phyloP scores from a whole-genome alignment of 169 alveolate genomes.

The Plasmodium yoelii region DNA sequence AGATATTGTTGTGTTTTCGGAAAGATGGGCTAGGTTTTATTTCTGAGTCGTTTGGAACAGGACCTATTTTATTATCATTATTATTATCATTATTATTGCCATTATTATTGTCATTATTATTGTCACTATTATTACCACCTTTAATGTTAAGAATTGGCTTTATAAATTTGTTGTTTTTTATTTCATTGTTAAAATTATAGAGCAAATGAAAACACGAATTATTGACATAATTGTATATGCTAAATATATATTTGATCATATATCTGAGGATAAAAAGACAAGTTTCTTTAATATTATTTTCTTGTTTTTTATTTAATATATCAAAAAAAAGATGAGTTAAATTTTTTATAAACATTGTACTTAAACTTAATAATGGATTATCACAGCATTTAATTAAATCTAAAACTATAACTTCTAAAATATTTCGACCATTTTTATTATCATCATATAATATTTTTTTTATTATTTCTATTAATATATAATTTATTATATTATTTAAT shows the following conservation, averaged over 20 bases:
- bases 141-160: constrained; percentile 30
- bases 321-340: constrained; percentile 37
- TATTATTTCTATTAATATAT: constrained; percentile 61
- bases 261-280: constrained; percentile 40
- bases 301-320: constrained; percentile 52
- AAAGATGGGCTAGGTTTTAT: neutral
- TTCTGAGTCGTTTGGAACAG: no score
- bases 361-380: constrained; percentile 61
- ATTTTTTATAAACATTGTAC: constrained; percentile 54
- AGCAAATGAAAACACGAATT: constrained; percentile 41
- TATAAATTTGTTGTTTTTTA: constrained; percentile 28
- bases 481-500: constrained; percentile 42
- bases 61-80: neutral
- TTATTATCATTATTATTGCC: neutral
- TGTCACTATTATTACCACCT: neutral
- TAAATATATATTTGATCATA: constrained; percentile 56
- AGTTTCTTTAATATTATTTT: constrained; percentile 51
- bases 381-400: constrained; percentile 74
- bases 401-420: constrained; percentile 30
- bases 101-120: neutral
- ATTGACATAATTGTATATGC: constrained; percentile 50
- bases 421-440: constrained; percentile 52
- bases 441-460: constrained; percentile 43
- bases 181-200: constrained; percentile 31
- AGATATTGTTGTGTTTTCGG: neutral